Evolutionary conservation across 352 stramenopile genomes (phyloP).

Genomic region (Globisporangium okanoganense): DNA sequence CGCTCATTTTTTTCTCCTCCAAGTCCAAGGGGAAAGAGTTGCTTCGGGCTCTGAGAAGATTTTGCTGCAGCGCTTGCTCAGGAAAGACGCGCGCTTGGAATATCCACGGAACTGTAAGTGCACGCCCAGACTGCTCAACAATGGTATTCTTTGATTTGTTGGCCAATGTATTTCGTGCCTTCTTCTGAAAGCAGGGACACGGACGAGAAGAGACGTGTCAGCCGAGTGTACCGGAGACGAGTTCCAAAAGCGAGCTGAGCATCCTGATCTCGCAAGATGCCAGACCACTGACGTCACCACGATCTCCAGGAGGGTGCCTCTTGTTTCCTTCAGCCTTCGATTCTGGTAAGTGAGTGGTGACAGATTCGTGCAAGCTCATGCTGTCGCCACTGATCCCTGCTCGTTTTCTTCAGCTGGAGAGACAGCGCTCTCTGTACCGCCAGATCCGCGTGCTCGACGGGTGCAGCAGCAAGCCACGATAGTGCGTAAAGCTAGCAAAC

Average conservation of each 20-base stretch:
- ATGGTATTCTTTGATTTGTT: too few species aligned
- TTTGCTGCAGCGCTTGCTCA: neutral
- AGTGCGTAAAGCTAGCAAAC: neutral
- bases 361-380: neutral
- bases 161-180: too few species aligned
- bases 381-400: neutral
- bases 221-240: conserved; percentile 8
- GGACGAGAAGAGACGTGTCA: neutral
- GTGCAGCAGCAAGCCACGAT: conserved; percentile 19
- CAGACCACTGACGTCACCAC: conserved; percentile 8
- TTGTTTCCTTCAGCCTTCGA: conserved; percentile 26
- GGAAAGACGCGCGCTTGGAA: neutral
- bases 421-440: conserved; percentile 25
- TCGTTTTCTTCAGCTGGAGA: conserved; percentile 13
- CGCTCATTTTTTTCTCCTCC: conserved; percentile 27
- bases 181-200: neutral
- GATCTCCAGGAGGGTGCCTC: conserved; percentile 16
- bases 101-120: neutral
- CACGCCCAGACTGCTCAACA: too few species aligned
- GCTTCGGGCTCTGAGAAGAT: conserved; percentile 1
- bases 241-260: conserved; percentile 10
- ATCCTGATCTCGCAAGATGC: conserved; percentile 9
- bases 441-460: conserved; percentile 21
- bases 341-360: conserved; percentile 15
- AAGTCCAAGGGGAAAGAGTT: conserved; percentile 14